phyloP scores from a whole-genome alignment of 768 basidiomycete species.

The Lactarius deliciosus region DNA sequence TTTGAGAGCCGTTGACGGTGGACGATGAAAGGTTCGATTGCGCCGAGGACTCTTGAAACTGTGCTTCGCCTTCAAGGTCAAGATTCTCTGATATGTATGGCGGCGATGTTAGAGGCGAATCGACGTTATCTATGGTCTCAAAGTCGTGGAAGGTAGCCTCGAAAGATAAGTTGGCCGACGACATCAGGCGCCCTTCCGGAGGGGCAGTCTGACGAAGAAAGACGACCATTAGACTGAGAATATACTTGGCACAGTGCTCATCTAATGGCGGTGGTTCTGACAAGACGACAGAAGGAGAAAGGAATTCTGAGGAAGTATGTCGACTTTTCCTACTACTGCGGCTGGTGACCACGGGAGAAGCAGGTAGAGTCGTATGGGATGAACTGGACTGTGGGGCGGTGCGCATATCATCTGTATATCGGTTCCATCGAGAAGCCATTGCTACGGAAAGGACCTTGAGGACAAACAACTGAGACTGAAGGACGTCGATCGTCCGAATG shows the following conservation, averaged over 20 bases:
- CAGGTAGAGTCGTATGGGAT: conserved; percentile 39
- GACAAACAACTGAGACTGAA: conserved; percentile 85
- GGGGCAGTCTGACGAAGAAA: conserved; percentile 72
- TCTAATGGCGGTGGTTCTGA: conserved; percentile 73
- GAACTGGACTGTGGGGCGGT: conserved; percentile 45
- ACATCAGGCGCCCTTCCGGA: conserved; percentile 54
- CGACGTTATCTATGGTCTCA: conserved; percentile 51
- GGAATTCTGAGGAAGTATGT: conserved; percentile 47
- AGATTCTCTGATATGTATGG: conserved; percentile 27
- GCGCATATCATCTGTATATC: conserved; percentile 43
- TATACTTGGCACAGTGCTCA: conserved; percentile 77
- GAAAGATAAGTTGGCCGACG: conserved; percentile 58
- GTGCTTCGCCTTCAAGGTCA: conserved; percentile 3
- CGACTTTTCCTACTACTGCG: conserved; percentile 35
- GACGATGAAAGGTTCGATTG: conserved; percentile 22
- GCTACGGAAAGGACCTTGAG: conserved; percentile 77
- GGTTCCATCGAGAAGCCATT: conserved; percentile 74
- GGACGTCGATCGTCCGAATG: conserved; percentile 60
- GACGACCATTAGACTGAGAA: conserved; percentile 79
- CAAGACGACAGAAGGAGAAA: conserved; percentile 45
- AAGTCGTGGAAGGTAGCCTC: conserved; percentile 71
- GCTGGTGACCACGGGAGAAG: conserved; percentile 35
- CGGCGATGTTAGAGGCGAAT: conserved; percentile 32
- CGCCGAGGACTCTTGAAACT: conserved; percentile 10
- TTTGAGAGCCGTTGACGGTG: conserved; percentile 29